Evolutionary conservation across 2,329 filamentous ascomycete species (phyloP).

Genomic region (Fusarium gaditjirri): DNA sequence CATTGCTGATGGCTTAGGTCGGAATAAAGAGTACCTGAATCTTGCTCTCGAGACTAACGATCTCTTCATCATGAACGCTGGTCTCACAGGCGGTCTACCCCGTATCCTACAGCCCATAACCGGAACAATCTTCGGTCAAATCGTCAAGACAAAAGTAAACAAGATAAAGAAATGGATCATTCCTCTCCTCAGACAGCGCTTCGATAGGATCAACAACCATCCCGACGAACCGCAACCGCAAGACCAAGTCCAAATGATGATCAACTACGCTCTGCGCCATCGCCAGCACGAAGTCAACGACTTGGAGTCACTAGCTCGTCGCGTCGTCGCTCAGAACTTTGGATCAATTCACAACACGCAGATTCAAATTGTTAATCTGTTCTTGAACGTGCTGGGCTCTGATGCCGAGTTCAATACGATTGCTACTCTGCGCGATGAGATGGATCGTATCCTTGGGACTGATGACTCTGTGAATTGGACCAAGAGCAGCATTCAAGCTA

Average conservation of each 20-base stretch:
- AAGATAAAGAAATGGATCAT: constrained; percentile 44
- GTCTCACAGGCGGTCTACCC: constrained; percentile 47
- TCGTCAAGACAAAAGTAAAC: constrained; percentile 34
- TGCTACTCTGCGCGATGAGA: constrained; percentile 52
- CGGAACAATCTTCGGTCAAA: constrained; percentile 43
- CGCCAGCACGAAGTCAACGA: constrained; percentile 51
- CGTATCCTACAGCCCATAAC: constrained; percentile 47
- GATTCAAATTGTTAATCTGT: constrained; percentile 53
- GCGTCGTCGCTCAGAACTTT: constrained; percentile 50
- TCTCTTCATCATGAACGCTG: constrained; percentile 48
- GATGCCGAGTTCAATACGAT: constrained; percentile 53
- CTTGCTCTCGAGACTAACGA: constrained; percentile 46
- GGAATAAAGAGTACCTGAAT: constrained; percentile 50
- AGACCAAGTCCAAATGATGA: constrained; percentile 56
- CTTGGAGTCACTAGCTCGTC: constrained; percentile 45
- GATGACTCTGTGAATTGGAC: constrained; percentile 50
- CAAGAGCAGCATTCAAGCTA: constrained; percentile 50
- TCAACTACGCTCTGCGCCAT: constrained; percentile 52
- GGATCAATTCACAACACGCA: constrained; percentile 54
- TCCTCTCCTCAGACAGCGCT: constrained; percentile 35
- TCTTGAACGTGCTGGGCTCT: constrained; percentile 52
- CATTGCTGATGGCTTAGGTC: constrained; percentile 32
- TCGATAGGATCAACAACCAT: constrained; percentile 14
- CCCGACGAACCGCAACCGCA: constrained; percentile 42
- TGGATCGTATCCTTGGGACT: constrained; percentile 44